These are phyloP conservation scores for Caryopteris hybrid DNA, from an alignment of 305 asterid genomes.

Conservation along the genomic window DNA sequence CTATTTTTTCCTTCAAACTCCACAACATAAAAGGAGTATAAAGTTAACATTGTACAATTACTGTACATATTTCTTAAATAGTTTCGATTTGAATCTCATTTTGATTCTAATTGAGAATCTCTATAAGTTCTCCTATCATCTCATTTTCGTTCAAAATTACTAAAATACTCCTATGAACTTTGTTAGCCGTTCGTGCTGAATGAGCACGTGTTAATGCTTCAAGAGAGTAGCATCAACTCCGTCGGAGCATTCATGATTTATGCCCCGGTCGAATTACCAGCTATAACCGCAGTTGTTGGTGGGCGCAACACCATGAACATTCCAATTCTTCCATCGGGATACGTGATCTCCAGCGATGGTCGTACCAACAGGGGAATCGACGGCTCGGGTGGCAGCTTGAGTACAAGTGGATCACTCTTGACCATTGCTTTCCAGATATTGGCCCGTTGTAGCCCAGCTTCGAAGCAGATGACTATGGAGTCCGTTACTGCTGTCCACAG, in stretches of 20 bases:
- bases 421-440: constrained; percentile 47
- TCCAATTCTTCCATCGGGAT: constrained; percentile 62
- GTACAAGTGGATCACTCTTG: constrained; percentile 25
- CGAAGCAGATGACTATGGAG: constrained; percentile 36
- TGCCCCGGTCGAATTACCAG: constrained; percentile 35
- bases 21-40: too few species aligned
- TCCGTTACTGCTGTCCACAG: constrained; percentile 32
- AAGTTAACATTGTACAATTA: too few species aligned
- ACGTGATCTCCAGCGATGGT: constrained; percentile 46
- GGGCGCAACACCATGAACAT: constrained; percentile 32
- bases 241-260: constrained; percentile 45
- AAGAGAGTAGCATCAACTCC: constrained; percentile 45
- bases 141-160: too few species aligned
- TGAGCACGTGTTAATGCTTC: constrained; percentile 41
- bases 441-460: neutral
- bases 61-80: too few species aligned
- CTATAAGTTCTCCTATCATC: too few species aligned
- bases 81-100: too few species aligned
- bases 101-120: too few species aligned
- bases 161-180: neutral
- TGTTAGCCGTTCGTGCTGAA: constrained; percentile 33
- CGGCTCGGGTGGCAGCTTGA: constrained; percentile 16
- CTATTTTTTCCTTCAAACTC: too few species aligned
- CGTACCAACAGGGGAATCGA: constrained; percentile 3
- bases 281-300: constrained; percentile 20